phyloP scores from a whole-genome alignment of 2,329 filamentous ascomycete species.

The Aureobasidium sp. region DNA sequence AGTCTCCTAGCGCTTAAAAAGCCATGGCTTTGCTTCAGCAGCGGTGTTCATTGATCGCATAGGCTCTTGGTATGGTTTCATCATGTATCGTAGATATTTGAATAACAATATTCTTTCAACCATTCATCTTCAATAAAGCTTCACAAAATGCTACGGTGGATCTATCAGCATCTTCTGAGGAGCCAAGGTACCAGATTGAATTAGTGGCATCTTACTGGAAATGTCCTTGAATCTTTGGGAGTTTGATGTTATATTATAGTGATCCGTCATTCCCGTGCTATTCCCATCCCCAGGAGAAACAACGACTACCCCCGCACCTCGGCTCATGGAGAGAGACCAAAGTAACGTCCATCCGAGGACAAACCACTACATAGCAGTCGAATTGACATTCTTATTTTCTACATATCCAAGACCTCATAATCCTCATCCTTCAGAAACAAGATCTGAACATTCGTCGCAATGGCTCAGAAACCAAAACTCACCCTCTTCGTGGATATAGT shows the following conservation, averaged over 20 bases:
- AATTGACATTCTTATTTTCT: neutral
- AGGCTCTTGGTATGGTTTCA: too few species aligned
- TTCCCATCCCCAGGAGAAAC: neutral
- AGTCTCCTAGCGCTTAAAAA: neutral
- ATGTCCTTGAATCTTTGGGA: too few species aligned
- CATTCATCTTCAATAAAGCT: too few species aligned
- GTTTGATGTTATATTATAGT: too few species aligned
- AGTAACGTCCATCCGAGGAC: conserved; percentile 3
- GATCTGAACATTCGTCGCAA: too few species aligned
- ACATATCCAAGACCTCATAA: neutral
- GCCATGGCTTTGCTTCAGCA: neutral
- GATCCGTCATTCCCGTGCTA: neutral
- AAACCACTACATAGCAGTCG: neutral
- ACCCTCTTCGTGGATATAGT: conserved; percentile 52
- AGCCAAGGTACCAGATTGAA: too few species aligned
- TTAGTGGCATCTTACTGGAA: too few species aligned
- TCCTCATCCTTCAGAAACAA: too few species aligned
- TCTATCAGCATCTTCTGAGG: too few species aligned
- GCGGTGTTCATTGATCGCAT: too few species aligned
- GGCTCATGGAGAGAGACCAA: neutral
- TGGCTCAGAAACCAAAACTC: conserved; percentile 33
- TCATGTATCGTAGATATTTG: neutral
- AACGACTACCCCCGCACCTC: neutral
- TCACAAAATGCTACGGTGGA: too few species aligned
- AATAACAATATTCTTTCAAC: neutral